Base-by-base conservation (phyloP, 129 eudicot species). In the Lonicera japonica region DNA sequence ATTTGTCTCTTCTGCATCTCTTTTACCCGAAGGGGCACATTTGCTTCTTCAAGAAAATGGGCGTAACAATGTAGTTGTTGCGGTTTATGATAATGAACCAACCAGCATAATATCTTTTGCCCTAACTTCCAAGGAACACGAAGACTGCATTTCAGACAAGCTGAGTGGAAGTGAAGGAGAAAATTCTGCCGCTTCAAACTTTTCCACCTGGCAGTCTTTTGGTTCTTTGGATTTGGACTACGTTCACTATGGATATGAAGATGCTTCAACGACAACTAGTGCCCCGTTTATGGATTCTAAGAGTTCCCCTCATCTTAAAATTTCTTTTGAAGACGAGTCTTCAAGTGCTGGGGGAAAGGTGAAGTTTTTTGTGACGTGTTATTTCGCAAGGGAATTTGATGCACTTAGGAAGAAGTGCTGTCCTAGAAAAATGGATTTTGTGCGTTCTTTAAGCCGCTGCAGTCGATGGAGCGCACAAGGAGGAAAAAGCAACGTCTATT, bases 381-480 rank as follows among this genome's bases (percentile, higher is more conserved):
- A 94, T 50, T 88, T 80, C 39, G 91, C 95, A 0, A 85, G 79
- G 77, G 85, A 83, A 34, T 94, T 94, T 73, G 92, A 94, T 62
- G 70, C 64, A 38, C 89, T 94, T 19, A 69, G 95, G 60, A 76
- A 74, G 63, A 85, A 72, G 73, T 94, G 95, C 57, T 79, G 92
- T 61, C 95, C 87, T 13, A 66, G 77, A 64, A 77, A 85, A 65
- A 70, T 73, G 54, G 99, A 88, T 61, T 83, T 80, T 51, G 58
- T 94, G 54, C 82, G 89, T 53, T 94, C 99, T 11, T 83, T 94
- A 70, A 77, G 89, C 78, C 95, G 99, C 20, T 94, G 99, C 69
- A 94, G 64, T 79, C 76, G 73, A 66, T 94, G 99, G 99, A 72
- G 81, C 38, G 96, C 99, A 4, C 99, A 94, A 68, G 99, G 99